phyloP scores from a whole-genome alignment of 108 stramenopile species.

The Epithemia pelagica region DNA sequence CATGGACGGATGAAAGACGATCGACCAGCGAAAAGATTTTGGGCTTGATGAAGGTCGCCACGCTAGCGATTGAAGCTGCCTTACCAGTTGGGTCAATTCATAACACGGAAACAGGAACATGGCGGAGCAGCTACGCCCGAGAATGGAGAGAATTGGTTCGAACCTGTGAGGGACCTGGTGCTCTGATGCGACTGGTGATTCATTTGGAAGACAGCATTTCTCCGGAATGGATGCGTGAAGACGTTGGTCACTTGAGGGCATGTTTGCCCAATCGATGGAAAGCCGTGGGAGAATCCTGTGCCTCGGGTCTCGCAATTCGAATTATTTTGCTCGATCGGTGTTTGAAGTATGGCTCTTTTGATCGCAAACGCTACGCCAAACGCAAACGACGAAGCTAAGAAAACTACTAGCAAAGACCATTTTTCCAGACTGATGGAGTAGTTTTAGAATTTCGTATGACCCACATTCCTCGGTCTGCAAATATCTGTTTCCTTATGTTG shows the following conservation, averaged over 20 bases:
- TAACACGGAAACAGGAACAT: constrained; percentile 39
- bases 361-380: constrained; percentile 22
- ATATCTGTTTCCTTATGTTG: too few species aligned
- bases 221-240: constrained; percentile 54
- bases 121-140: constrained; percentile 46
- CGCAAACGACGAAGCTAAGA: constrained; percentile 1
- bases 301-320: constrained; percentile 53
- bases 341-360: constrained; percentile 48
- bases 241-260: constrained; percentile 54
- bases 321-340: constrained; percentile 59
- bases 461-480: too few species aligned
- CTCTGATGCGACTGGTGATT: constrained; percentile 58
- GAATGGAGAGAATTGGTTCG: constrained; percentile 64
- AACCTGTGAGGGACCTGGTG: constrained; percentile 45
- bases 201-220: constrained; percentile 65
- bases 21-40: constrained; percentile 55
- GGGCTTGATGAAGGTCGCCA: constrained; percentile 53
- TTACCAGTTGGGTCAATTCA: constrained; percentile 67
- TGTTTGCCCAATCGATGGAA: constrained; percentile 61
- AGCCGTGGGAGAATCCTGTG: constrained; percentile 67
- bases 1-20: constrained; percentile 19
- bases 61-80: constrained; percentile 77
- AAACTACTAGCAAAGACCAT: too few species aligned
- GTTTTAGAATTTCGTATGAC: too few species aligned
- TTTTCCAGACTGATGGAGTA: too few species aligned